Evolutionary conservation across 2,329 filamentous ascomycete genomes (phyloP).

Genomic region (Calcarisporium arbuscula): DNA sequence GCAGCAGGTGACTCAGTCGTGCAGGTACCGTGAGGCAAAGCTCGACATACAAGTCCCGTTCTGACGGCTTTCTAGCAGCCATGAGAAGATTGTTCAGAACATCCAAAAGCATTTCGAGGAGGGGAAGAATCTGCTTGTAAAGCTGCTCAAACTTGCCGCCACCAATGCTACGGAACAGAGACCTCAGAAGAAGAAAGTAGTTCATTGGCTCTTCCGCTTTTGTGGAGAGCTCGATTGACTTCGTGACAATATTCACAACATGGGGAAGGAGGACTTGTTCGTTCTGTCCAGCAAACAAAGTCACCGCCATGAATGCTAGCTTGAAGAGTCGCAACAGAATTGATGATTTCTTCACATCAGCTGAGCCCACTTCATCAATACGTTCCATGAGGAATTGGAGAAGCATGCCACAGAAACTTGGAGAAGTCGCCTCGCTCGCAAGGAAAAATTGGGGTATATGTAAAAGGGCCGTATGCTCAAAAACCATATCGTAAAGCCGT

Average conservation of each 20-base stretch:
- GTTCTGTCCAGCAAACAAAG: conserved; percentile 88
- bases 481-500: conserved; percentile 94
- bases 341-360: conserved; percentile 85
- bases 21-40: conserved; percentile 94
- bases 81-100: conserved; percentile 92
- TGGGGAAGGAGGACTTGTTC: conserved; percentile 93
- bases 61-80: conserved; percentile 81
- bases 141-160: conserved; percentile 95
- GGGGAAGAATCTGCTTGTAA: conserved; percentile 94
- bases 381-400: conserved; percentile 95
- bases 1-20: conserved; percentile 85
- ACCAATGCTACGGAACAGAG: conserved; percentile 91
- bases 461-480: conserved; percentile 87
- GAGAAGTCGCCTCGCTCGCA: conserved; percentile 95
- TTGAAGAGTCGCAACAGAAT: conserved; percentile 94
- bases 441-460: conserved; percentile 98
- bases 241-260: conserved; percentile 93
- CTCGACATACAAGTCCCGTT: conserved; percentile 95
- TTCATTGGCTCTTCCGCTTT: conserved; percentile 97
- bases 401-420: conserved; percentile 97
- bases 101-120: conserved; percentile 95
- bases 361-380: conserved; percentile 89
- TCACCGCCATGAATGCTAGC: conserved; percentile 98
- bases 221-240: conserved; percentile 92
- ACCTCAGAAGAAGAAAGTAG: conserved; percentile 89